Base-by-base conservation (phyloP, 2,329 filamentous ascomycete genomes). In the Neofusicoccum sp. region DNA sequence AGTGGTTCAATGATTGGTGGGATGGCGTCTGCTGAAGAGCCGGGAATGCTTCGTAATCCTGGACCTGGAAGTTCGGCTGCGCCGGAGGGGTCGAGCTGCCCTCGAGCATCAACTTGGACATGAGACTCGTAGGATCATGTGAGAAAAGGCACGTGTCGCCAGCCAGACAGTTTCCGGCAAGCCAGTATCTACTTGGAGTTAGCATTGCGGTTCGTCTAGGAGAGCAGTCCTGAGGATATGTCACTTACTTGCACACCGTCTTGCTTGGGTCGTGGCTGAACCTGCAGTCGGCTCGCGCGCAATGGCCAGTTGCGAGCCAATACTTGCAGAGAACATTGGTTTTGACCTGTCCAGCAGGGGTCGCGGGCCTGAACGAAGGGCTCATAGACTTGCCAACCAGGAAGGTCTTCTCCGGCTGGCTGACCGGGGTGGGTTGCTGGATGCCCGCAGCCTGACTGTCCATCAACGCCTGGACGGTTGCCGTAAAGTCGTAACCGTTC, bases 241-340 rank as follows among this genome's bases (percentile, higher is more conserved):
- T 57, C 43, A 89, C 91, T 83, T 81, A 96, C 91, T 98, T 98
- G 93, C 95, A 99, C 64, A 99, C 84, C 70, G 97, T 95, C 71
- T 90, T 96, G 71, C 91, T 96, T 45, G 96, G 84, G 73, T 99
- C 93, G 75, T 99, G 95, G 67, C 93, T 96, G 76, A 98, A 99
- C 61, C 93, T 89, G 75, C 95, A 99, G 75, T 99, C 95, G 63
- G 93, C 93, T 62, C 95, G 87, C 58, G 97, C 86, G 74, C 95
- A 99, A 75, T 95, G 90, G n/a, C 95, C 95, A 6, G 90, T 96
- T 8, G 93, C 93, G 65, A 99, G 81, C 81, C 92, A 98, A 75
- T 98, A 99, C 76, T 96, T 96, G 84, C 95, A 99, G 43, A 98
- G 90, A 40, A 97, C 89, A 28, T 91, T 89, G 64, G 89, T 91